Conservation (phyloP, 306 rosid species). For the Corylus avellana region DNA sequence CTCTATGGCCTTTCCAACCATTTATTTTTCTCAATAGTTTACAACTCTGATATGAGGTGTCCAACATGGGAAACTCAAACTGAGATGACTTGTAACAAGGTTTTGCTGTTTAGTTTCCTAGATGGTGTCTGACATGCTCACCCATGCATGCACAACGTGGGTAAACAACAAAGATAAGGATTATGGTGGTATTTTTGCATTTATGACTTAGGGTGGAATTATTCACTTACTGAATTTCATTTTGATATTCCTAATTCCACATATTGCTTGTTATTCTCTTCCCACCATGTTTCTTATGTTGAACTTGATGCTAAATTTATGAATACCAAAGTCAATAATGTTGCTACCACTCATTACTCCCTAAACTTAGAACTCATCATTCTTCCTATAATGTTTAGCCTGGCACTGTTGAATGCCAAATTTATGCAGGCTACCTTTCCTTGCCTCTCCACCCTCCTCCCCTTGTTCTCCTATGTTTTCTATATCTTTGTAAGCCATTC, state of each 20-base stretch:
- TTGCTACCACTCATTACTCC: neutral
- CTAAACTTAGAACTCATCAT: neutral
- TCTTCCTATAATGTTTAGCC: neutral
- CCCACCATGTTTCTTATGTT: neutral
- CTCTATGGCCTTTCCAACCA: too few species aligned
- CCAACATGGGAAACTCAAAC: neutral
- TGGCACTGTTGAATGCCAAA: neutral
- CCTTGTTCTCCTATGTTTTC: neutral
- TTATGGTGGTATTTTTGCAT: neutral
- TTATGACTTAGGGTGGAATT: neutral
- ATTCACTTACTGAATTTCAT: neutral
- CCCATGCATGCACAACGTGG: neutral
- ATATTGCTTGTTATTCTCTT: neutral
- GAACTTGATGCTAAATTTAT: neutral
- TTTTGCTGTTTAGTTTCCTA: neutral
- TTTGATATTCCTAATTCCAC: neutral
- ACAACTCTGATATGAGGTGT: neutral
- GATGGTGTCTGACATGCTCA: neutral
- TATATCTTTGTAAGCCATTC: neutral
- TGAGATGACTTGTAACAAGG: neutral
- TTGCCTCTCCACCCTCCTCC: neutral
- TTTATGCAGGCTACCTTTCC: neutral
- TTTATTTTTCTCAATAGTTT: neutral
- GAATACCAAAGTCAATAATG: neutral
- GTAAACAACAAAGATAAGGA: neutral